Percentiles rank a stretch among this genome's conserved stretches.
Conservation (phyloP, 768 basidiomycete genomes). For the Porphyrellus cyaneotinctus region DNA sequence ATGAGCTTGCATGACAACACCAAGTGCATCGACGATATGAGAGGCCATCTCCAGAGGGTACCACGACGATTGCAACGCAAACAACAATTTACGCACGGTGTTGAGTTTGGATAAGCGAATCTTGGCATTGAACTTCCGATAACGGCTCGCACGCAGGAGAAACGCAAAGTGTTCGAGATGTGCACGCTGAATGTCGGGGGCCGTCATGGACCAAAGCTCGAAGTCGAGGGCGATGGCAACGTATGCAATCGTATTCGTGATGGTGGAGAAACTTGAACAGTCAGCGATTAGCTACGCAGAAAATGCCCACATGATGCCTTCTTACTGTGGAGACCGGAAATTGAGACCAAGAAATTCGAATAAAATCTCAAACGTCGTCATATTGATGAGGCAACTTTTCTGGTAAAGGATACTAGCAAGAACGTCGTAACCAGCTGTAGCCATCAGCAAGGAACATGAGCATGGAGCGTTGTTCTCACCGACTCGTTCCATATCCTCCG, state of each 20-base stretch:
- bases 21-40: slow-evolving; percentile 56
- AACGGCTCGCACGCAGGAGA: slow-evolving; percentile 67
- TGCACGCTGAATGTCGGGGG: slow-evolving; percentile 66
- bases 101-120: slow-evolving; percentile 69
- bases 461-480: slow-evolving; percentile 46
- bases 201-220: slow-evolving; percentile 78
- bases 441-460: slow-evolving; percentile 3
- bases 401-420: slow-evolving; percentile 66
- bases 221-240: slow-evolving; percentile 83
- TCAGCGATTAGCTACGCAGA: not conserved
- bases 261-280: slow-evolving; percentile 62
- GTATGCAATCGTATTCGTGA: slow-evolving; percentile 81
- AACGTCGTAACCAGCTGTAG: slow-evolving; percentile 81
- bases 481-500: slow-evolving; percentile 89
- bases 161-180: slow-evolving; percentile 81
- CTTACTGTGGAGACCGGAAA: slow-evolving; percentile 77
- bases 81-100: slow-evolving; percentile 73
- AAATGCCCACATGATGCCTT: not conserved
- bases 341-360: slow-evolving; percentile 87
- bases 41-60: slow-evolving; percentile 51
- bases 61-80: slow-evolving; percentile 75
- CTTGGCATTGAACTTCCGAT: slow-evolving; percentile 72
- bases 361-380: slow-evolving; percentile 75
- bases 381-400: slow-evolving; percentile 73
- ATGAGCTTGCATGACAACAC: slow-evolving; percentile 55